Percentiles rank a stretch among this genome's conserved stretches.
Conservation (phyloP, 768 basidiomycete genomes). For the Mrakia blollopis region DNA sequence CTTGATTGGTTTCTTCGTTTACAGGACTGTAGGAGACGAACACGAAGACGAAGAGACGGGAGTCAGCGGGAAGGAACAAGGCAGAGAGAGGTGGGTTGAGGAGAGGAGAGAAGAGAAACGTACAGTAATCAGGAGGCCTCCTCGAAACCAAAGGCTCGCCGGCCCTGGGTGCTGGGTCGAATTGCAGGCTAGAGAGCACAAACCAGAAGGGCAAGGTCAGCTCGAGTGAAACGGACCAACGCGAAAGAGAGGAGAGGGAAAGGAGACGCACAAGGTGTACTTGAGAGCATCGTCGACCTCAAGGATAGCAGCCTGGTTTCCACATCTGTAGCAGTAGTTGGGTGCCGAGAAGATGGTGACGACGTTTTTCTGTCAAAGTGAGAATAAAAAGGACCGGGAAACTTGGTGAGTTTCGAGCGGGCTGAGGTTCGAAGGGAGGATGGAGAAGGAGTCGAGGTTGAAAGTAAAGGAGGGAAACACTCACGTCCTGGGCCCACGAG, state of each 20-base stretch:
- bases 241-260: slow-evolving; percentile 22
- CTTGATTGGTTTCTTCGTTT: neutral
- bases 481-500: slow-evolving; percentile 42
- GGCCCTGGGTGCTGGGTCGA: slow-evolving; percentile 97
- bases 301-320: slow-evolving; percentile 99
- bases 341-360: slow-evolving; percentile 99
- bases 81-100: neutral
- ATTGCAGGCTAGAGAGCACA: slow-evolving; percentile 72
- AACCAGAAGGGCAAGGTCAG: neutral
- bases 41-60: neutral
- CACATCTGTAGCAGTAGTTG: slow-evolving; percentile 99
- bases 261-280: slow-evolving; percentile 47
- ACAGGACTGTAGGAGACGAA: slow-evolving; percentile 6
- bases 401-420: neutral
- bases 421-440: too few species aligned
- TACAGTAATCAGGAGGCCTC: slow-evolving; percentile 36
- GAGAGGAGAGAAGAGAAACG: neutral
- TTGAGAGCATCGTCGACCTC: slow-evolving; percentile 74
- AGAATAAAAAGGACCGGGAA: neutral
- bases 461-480: slow-evolving; percentile 38
- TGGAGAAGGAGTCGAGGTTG: neutral
- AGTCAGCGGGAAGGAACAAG: neutral
- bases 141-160: slow-evolving; percentile 92
- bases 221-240: neutral
- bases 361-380: slow-evolving; percentile 59